A percentile compares a stretch with the other conserved stretches of the same genome.
These are phyloP conservation scores for Talaromyces proteolyticus DNA, from an alignment of 495 filamentous ascomycete species.

Conservation along the genomic window DNA sequence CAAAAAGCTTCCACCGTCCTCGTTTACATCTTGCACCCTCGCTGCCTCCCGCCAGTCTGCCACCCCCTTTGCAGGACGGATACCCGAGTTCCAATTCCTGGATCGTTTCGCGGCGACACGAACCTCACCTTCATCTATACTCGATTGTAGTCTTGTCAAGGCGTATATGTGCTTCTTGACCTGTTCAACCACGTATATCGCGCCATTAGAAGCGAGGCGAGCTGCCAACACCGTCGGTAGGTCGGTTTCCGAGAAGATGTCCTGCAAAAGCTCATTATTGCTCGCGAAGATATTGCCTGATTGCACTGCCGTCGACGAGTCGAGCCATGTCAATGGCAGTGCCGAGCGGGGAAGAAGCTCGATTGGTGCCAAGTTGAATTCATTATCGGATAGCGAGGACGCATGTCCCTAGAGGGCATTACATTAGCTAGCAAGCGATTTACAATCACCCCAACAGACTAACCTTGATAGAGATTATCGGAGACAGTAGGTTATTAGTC, in stretches of 20 bases:
- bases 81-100: constrained; percentile 22
- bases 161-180: constrained; percentile 61
- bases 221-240: constrained; percentile 57
- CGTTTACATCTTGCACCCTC: constrained; percentile 25
- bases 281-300: constrained; percentile 51
- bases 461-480: constrained; percentile 3
- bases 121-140: constrained; percentile 45
- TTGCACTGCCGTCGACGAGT: constrained; percentile 44
- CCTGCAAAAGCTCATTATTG: constrained; percentile 56
- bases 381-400: constrained; percentile 48
- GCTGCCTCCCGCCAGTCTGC: constrained; percentile 34
- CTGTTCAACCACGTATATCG: constrained; percentile 67
- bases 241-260: constrained; percentile 21
- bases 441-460: too few species aligned
- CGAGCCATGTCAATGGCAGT: constrained; percentile 55
- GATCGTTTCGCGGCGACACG: constrained; percentile 16
- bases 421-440: too few species aligned
- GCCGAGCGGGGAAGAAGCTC: constrained; percentile 54
- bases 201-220: constrained; percentile 49
- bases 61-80: constrained; percentile 18
- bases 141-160: constrained; percentile 61
- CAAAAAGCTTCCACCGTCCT: constrained; percentile 11
- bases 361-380: constrained; percentile 54
- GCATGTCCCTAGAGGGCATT: constrained; percentile 53
- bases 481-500: constrained; percentile 17